Percentiles rank a stretch among this genome's conserved stretches.
Evolutionary conservation across 176 grass and related monocot species (phyloP).

Genomic region (Musa itinerans): DNA sequence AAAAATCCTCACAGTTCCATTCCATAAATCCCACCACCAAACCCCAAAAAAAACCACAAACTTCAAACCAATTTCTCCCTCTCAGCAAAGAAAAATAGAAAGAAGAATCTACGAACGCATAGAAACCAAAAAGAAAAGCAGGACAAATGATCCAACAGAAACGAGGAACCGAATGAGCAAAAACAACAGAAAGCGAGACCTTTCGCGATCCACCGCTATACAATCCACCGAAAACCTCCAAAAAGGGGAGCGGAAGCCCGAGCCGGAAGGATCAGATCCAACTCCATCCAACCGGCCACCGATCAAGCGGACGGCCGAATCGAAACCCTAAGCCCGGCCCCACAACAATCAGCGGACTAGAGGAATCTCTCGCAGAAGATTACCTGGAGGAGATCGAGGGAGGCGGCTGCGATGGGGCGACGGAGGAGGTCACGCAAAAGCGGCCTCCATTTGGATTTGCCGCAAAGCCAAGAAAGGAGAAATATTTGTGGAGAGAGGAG

Average conservation of each 20-base stretch:
- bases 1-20: background rate
- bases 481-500: background rate
- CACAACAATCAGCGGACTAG: background rate
- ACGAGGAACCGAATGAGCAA: no score
- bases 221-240: constrained; percentile 3
- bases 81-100: background rate
- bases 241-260: constrained; percentile 1
- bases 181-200: background rate
- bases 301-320: background rate
- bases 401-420: background rate
- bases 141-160: background rate
- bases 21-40: constrained; percentile 1
- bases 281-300: background rate
- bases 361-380: background rate
- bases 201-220: background rate
- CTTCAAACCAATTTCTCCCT: background rate
- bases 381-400: background rate
- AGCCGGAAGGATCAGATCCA: background rate
- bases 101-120: background rate
- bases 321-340: background rate
- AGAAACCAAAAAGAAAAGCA: background rate
- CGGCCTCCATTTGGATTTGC: background rate
- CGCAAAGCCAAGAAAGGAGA: background rate
- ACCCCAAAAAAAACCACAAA: background rate
- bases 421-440: background rate